These are phyloP conservation scores for Kwoniella pini DNA, from an alignment of 768 basidiomycete genomes.

Conservation along the genomic window DNA sequence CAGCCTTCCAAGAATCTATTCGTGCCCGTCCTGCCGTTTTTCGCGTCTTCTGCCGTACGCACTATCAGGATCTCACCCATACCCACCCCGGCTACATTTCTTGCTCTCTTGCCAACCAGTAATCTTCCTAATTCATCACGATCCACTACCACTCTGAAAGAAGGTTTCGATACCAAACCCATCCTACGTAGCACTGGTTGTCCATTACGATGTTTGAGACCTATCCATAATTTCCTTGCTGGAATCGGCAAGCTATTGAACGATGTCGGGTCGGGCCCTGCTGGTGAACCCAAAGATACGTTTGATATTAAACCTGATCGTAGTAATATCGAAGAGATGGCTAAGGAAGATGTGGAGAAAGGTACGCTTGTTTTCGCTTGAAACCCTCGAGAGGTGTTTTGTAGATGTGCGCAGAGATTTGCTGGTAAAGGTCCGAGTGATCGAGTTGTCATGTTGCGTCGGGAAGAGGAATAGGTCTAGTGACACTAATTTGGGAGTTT, in stretches of 20 bases:
- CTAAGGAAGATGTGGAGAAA: constrained; percentile 86
- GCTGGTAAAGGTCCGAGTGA: constrained; percentile 58
- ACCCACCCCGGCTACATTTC: constrained; percentile 76
- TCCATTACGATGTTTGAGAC: constrained; percentile 90
- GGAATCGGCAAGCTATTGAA: constrained; percentile 66
- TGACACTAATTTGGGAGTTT: too few species aligned
- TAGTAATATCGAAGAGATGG: constrained; percentile 87
- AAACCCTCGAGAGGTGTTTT: constrained; percentile 88
- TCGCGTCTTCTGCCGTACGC: constrained; percentile 66
- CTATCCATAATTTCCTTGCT: constrained; percentile 84
- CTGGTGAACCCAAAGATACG: constrained; percentile 68
- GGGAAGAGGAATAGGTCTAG: background rate
- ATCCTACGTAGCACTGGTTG: constrained; percentile 76
- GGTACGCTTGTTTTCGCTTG: constrained; percentile 73
- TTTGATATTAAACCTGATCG: constrained; percentile 83
- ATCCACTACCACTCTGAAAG: constrained; percentile 75
- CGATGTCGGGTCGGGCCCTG: constrained; percentile 63
- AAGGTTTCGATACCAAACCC: constrained; percentile 80
- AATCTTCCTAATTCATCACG: constrained; percentile 71
- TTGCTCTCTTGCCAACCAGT: constrained; percentile 77
- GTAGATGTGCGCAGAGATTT: constrained; percentile 83
- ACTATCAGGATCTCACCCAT: constrained; percentile 93
- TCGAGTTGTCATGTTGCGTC: constrained; percentile 5
- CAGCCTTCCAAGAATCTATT: constrained; percentile 79
- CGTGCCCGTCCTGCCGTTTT: constrained; percentile 56